These are phyloP conservation scores for Fusarium sp. DNA, from an alignment of 2,329 filamentous ascomycete genomes.

Conservation along the genomic window DNA sequence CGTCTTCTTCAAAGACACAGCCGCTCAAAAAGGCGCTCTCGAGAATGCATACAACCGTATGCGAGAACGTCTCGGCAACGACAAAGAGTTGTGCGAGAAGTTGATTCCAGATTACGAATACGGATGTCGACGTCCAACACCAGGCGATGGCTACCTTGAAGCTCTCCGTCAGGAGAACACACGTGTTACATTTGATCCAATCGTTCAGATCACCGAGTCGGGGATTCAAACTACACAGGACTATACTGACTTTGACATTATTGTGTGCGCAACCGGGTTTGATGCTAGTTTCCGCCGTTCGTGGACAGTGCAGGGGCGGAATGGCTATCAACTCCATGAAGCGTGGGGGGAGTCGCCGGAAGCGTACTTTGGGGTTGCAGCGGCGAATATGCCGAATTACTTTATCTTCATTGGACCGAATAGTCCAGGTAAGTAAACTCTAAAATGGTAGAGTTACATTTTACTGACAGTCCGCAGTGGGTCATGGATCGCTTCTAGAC, in stretches of 20 bases:
- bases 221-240: conserved; percentile 1
- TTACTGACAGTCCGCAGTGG: not conserved
- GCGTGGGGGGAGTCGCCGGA: conserved; percentile 5
- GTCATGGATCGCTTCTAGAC: not conserved
- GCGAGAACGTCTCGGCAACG: conserved; percentile 3
- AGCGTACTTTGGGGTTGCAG: conserved; percentile 10
- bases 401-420: not conserved
- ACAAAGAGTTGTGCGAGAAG: conserved; percentile 10
- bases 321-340: not conserved
- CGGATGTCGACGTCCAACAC: conserved; percentile 38
- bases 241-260: conserved; percentile 10
- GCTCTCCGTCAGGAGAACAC: conserved; percentile 24
- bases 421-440: not conserved
- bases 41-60: conserved; percentile 5
- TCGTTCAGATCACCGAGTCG: not conserved
- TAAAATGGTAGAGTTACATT: not conserved
- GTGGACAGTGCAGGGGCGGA: not conserved
- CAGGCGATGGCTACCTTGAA: conserved; percentile 40
- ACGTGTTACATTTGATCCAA: not conserved
- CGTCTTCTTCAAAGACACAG: not conserved
- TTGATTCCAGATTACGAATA: conserved; percentile 32
- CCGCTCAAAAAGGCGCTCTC: not conserved
- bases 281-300: conserved; percentile 19
- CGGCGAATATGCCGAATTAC: not conserved
- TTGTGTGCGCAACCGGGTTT: conserved; percentile 24